These are phyloP conservation scores for Trifolium repens DNA, from an alignment of 306 rosid genomes.

Conservation along the genomic window DNA sequence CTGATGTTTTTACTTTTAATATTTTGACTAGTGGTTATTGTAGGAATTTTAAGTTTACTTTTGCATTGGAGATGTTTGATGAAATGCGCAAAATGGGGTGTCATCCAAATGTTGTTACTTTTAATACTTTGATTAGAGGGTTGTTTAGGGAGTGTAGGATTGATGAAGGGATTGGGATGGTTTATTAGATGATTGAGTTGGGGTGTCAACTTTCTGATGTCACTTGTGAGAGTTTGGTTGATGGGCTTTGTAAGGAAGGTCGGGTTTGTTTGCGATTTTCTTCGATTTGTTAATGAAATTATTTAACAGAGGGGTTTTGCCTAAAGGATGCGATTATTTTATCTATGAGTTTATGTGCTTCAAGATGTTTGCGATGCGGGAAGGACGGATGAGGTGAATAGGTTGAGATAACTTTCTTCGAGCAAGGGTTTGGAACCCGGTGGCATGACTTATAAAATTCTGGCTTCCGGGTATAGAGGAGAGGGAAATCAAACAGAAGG, in stretches of 20 bases:
- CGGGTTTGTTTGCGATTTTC: conserved; percentile 22
- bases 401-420: conserved; percentile 62
- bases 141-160: conserved; percentile 68
- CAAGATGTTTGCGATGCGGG: conserved; percentile 58
- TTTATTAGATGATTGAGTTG: conserved; percentile 74
- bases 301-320: conserved; percentile 60
- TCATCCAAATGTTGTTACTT: conserved; percentile 85
- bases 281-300: conserved; percentile 67
- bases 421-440: conserved; percentile 71
- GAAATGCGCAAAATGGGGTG: conserved; percentile 82
- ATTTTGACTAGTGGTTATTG: conserved; percentile 82
- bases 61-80: conserved; percentile 74
- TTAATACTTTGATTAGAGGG: conserved; percentile 84
- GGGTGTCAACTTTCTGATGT: conserved; percentile 62
- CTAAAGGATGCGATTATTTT: conserved; percentile 67
- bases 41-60: conserved; percentile 57
- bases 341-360: conserved; percentile 68
- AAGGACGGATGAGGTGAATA: conserved; percentile 70
- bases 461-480: conserved; percentile 62
- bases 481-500: conserved; percentile 63
- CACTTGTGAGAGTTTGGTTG: conserved; percentile 79
- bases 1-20: conserved; percentile 78
- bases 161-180: conserved; percentile 79
- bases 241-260: conserved; percentile 71
- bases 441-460: conserved; percentile 54